phyloP scores from a whole-genome alignment of 768 basidiomycete genomes.

The Leccinellum albellum region DNA sequence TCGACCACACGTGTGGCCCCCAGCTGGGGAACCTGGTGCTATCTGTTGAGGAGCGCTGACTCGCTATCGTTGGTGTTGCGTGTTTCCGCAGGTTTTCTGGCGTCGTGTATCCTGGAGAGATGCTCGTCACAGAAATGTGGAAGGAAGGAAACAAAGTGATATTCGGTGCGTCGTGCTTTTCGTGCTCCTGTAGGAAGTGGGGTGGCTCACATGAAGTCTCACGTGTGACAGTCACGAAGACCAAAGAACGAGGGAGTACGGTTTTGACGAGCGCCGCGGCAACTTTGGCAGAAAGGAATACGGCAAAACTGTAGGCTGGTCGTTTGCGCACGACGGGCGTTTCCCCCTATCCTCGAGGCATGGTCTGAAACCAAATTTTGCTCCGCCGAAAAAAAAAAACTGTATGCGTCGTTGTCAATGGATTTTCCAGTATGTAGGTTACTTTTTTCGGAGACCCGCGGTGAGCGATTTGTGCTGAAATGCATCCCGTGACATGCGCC shows the following conservation, averaged over 20 bases:
- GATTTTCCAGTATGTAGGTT: not conserved
- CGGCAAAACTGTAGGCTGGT: slow-evolving; percentile 53
- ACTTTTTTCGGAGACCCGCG: not conserved
- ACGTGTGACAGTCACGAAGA: slow-evolving; percentile 61
- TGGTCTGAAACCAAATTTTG: not conserved
- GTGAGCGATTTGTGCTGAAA: not conserved
- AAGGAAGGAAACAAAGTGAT: slow-evolving; percentile 88
- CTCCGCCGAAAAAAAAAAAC: not conserved
- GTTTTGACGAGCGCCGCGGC: slow-evolving; percentile 81
- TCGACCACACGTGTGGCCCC: too few species aligned
- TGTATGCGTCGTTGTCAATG: not conserved
- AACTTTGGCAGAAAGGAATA: slow-evolving; percentile 54
- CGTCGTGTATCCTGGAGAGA: slow-evolving; percentile 93
- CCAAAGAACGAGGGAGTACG: slow-evolving; percentile 74
- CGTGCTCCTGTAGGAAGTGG: not conserved
- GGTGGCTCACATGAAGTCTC: not conserved
- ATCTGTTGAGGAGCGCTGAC: not conserved
- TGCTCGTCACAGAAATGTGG: slow-evolving; percentile 97
- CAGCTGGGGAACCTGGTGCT: not conserved
- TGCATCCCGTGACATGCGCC: too few species aligned
- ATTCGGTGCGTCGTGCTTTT: slow-evolving; percentile 63
- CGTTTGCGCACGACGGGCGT: not conserved
- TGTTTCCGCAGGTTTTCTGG: slow-evolving; percentile 65
- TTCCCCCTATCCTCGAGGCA: not conserved
- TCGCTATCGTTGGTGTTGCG: not conserved